Evolutionary conservation across 2,329 filamentous ascomycete species (phyloP), one percentile per base, ranked within the genome.

Genomic region (Sphaerulina musiva): DNA sequence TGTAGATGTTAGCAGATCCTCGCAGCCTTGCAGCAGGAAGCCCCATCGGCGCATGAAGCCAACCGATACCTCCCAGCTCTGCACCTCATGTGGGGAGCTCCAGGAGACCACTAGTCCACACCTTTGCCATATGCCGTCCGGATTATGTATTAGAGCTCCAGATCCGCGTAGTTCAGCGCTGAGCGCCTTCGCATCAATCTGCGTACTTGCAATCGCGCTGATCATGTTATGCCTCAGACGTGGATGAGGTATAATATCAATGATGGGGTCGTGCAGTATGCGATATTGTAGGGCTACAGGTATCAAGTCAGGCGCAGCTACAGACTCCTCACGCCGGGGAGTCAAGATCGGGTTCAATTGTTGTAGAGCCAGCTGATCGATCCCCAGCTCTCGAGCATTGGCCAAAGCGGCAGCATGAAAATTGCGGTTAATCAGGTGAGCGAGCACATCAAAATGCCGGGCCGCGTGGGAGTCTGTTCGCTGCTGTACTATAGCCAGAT

Each of bases 1-100:
- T 5, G 73, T 76, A 14, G 67, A 67, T 20, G 60, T 60, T 4
- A 72, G 46, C 32, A 74, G 53, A 46, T 74, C 68, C 39, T 64
- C 58, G 54, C 74, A 78, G 7, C 70, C 73, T 26, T 62, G 54
- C 5, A 77, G 55, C 23, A 76, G 61, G 50, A 67, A 73, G 4
- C 64, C 65, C 69, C 71, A 78, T 47, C 66, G 68, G 29, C 58
- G 57, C 48, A 69, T 59, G 59, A 76, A 76, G 1, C 65, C 63
- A 48, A 71, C 67, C 0, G 68, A 74, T 3, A 75, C 59, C 59
- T 77, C 74, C 74, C 74, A 76, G 40, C 69, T 71, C 4, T 62
- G 54, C 2, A 67, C 52, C 29, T 66, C 55, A 67, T 73, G 76
- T 8, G 74, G 72, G 17, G 70, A 66, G 9, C 65, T 65, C 73